Base-by-base conservation (phyloP, 2,329 filamentous ascomycete species). In the Penicillium sp. region DNA sequence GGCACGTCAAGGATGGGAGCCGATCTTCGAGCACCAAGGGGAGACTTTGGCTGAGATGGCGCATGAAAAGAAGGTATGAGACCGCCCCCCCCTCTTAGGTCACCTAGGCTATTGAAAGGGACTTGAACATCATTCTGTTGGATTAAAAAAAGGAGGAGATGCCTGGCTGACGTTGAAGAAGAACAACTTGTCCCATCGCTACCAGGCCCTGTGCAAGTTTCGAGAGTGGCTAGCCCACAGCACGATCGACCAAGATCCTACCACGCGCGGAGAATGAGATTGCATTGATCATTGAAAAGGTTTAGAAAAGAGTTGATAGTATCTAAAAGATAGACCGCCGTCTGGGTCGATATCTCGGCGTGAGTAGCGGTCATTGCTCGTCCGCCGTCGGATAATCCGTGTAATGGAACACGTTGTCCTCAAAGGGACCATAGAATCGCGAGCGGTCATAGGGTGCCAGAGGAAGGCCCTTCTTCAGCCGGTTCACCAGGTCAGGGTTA, bases 11-110 rank as follows among this genome's bases (percentile, higher is more conserved):
- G 88, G 89, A 43, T 95, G 90, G 90, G 90, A 95, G 65, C 81
- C 90, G 3, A 84, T 90, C 54, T 95, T 95, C 60, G 89, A 95
- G 70, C 88, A 89, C 58, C 78, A 90, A 51, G 88, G 88, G 28
- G 74, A 87, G 71, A 95, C 90, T 75, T 78, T 91, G 61, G 90
- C 90, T 28, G 90, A 95, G 72, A 95, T 95, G 90, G 83, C 85
- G 45, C 86, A 79, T 51, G 71, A 84, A 69, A 88, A 86, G 26
- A 61, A 60, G 54, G 60, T 62, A 48, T 24, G 18, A 18, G 3
- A 18, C 18, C 18, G 1, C 18, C 18, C 18, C 18, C 18, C 18
- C 18, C 18, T 18, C 18, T 18, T 18, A 18, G 18, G n/a, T 25
- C 4, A 25, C 5, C 34, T 28, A 24, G 25, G 3, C 8, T 18